Percentiles rank a stretch among this genome's conserved stretches.
These are phyloP conservation scores for Fusarium pseudoanthophilum DNA, from an alignment of 2,329 filamentous ascomycete species.

Conservation along the genomic window DNA sequence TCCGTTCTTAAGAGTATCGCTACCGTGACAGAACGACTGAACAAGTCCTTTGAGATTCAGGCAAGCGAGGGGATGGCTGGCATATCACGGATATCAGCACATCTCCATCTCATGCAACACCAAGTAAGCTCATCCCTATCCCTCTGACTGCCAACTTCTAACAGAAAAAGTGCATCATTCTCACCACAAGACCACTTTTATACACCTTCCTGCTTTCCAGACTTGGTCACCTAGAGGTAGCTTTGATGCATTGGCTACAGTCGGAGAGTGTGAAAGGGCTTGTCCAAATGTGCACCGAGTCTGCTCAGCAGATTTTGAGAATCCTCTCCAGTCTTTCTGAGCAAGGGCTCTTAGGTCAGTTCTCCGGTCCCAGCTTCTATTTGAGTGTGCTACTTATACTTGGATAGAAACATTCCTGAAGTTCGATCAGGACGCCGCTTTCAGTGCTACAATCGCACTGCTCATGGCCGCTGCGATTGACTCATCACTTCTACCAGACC, in stretches of 20 bases:
- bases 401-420: conserved; percentile 18
- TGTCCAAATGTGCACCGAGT: conserved; percentile 21
- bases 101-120: conserved; percentile 36
- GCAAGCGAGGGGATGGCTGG: conserved; percentile 25
- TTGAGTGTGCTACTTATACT: not conserved
- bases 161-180: conserved; percentile 29
- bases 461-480: conserved; percentile 54
- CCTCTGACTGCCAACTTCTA: not conserved
- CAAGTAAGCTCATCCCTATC: conserved; percentile 8
- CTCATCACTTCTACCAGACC: conserved; percentile 48
- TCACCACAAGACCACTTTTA: conserved; percentile 33
- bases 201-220: conserved; percentile 36
- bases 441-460: conserved; percentile 52
- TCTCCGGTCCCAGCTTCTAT: rapidly evolving
- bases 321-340: conserved; percentile 31
- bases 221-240: conserved; percentile 32
- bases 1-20: conserved; percentile 37
- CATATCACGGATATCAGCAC: conserved; percentile 30
- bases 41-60: conserved; percentile 32
- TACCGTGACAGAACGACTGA: conserved; percentile 28
- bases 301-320: conserved; percentile 26
- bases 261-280: conserved; percentile 30
- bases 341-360: conserved; percentile 25
- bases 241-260: conserved; percentile 37
- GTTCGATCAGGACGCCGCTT: conserved; percentile 29